Evolutionary conservation across 768 basidiomycete species (phyloP), one percentile per base, ranked within the genome.

Genomic region (Xerocomellus dryophilus): DNA sequence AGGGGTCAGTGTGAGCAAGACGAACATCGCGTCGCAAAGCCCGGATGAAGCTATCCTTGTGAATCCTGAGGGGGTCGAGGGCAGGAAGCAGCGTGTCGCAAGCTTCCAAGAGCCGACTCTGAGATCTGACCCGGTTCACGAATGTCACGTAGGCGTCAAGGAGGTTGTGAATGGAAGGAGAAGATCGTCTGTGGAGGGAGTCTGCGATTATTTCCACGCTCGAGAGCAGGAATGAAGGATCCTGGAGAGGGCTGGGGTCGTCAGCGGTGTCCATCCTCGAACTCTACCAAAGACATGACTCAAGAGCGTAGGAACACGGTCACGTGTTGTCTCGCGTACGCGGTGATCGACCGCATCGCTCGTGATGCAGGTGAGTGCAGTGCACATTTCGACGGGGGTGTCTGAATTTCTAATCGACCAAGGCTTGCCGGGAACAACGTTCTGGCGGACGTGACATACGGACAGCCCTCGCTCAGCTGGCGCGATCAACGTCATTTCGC

Each of bases 131-230:
- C 25, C 80, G 76, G 27, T 67, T 66, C 0, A 77, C 76, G 40
- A 88, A 72, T 0, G 76, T 72, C 57, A 69, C 73, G 61, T 88
- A 88, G 11, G 86, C 83, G 62, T 88, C 84, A 38, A 77, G 70
- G 54, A 87, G 68, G 65, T 84, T 83, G 59, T 83, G 81, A 25
- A 72, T 52, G 1, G 78, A 73, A n/a, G 80, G 66, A 31, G 66
- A 57, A 7, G 70, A 67, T 2, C 66, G 63, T 23, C 77, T 71
- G n/a, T 70, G 64, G 23, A 76, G 58, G 4, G 82, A 81, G 54
- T 76, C 75, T 9, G 74, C 49, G 36, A 86, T 73, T 11, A 78
- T 79, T 42, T 74, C 68, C 15, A 82, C 58, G 40, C 78, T 71
- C 1, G 81, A 78, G 21, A 63, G 66, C 35, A 84, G 63, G 54